phyloP scores from a whole-genome alignment of 2,329 filamentous ascomycete genomes.

The Lojkania enalia region DNA sequence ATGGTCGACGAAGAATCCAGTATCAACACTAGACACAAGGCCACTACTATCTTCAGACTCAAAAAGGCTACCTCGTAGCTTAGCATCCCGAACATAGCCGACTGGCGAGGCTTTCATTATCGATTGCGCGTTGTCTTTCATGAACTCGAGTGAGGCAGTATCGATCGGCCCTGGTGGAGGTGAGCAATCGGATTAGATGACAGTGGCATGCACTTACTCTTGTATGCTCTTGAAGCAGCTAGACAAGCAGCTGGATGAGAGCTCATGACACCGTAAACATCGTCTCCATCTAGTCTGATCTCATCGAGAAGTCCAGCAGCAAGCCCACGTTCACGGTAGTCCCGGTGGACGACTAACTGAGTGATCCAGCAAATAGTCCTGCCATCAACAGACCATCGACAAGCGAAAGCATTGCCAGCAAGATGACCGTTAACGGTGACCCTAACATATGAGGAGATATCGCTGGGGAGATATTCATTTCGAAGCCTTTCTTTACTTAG shows the following conservation, averaged over 20 bases:
- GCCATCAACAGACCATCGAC: constrained; percentile 38
- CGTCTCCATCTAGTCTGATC: constrained; percentile 31
- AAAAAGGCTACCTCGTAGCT: constrained; percentile 45
- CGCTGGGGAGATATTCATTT: background rate
- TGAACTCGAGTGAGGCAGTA: constrained; percentile 29
- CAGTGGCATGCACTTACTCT: constrained; percentile 24
- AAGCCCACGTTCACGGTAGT: constrained; percentile 44
- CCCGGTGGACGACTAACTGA: constrained; percentile 45
- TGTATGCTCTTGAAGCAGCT: constrained; percentile 37
- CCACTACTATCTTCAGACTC: constrained; percentile 29
- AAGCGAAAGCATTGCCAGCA: constrained; percentile 44
- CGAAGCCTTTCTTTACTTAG: constrained; percentile 20
- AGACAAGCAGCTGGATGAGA: constrained; percentile 46
- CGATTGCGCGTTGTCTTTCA: constrained; percentile 31
- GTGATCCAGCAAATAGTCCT: constrained; percentile 48
- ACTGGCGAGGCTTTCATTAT: constrained; percentile 44
- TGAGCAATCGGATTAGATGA: constrained; percentile 13
- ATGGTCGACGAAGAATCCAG: constrained; percentile 47
- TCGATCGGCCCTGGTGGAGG: constrained; percentile 25
- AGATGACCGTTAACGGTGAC: constrained; percentile 38
- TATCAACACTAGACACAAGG: constrained; percentile 41
- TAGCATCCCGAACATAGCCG: constrained; percentile 45
- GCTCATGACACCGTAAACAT: constrained; percentile 46
- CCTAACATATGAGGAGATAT: constrained; percentile 29
- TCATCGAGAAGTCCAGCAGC: constrained; percentile 39